Conservation (phyloP, 164 flowering plant genomes). For the Sextonia rubra region DNA sequence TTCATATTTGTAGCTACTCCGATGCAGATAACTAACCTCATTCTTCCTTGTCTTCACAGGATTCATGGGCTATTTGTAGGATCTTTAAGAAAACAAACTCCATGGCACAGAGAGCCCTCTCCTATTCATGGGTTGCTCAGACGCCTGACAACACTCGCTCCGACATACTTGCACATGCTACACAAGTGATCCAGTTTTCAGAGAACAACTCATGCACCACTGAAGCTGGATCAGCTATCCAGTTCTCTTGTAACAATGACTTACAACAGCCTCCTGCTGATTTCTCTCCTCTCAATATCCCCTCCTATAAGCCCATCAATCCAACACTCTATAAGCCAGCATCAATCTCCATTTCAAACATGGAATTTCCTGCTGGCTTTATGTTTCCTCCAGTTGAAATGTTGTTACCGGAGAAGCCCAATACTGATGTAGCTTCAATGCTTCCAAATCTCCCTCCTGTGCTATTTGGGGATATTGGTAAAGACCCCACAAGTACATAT, state of each 20-base stretch:
- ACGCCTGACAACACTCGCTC: constrained; percentile 27
- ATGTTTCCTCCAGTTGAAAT: constrained; percentile 42
- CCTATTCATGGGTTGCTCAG: constrained; percentile 71
- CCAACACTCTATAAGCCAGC: constrained; percentile 28
- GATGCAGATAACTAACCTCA: neutral
- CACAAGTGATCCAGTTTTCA: constrained; percentile 34
- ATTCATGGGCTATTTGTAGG: constrained; percentile 97
- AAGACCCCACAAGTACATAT: constrained; percentile 30
- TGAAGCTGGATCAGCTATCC: constrained; percentile 36
- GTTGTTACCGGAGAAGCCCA: constrained; percentile 28
- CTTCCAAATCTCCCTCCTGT: constrained; percentile 33
- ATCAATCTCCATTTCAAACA: constrained; percentile 23
- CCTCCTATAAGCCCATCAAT: constrained; percentile 30
- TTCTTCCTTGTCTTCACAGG: constrained; percentile 46
- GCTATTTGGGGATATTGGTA: constrained; percentile 23
- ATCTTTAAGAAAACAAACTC: constrained; percentile 90
- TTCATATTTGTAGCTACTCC: neutral
- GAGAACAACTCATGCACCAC: constrained; percentile 55
- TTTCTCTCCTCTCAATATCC: constrained; percentile 27
- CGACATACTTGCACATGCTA: constrained; percentile 26
- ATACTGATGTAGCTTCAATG: constrained; percentile 38
- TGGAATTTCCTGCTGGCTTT: constrained; percentile 31
- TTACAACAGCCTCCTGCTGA: constrained; percentile 20
- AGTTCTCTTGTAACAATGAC: constrained; percentile 31
- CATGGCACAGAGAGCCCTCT: constrained; percentile 66